These are phyloP conservation scores for Salix caprea DNA, from an alignment of 345 rosid species.

Conservation along the genomic window DNA sequence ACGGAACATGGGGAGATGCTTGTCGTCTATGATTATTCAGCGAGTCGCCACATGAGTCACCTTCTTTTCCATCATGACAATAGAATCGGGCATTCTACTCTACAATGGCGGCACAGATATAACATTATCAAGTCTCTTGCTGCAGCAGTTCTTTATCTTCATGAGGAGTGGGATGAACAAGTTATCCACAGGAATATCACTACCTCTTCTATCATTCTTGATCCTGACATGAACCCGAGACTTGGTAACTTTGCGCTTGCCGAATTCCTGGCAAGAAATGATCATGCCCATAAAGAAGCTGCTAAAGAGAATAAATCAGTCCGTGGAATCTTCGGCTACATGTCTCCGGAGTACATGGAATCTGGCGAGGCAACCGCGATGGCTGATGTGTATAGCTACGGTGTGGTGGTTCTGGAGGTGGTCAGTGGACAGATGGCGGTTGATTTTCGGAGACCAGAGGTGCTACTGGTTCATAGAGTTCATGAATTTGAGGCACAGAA, in stretches of 20 bases:
- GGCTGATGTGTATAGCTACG: slow-evolving; percentile 88
- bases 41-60: slow-evolving; percentile 64
- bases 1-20: slow-evolving; percentile 98
- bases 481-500: slow-evolving; percentile 45
- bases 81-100: slow-evolving; percentile 30
- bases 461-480: slow-evolving; percentile 53
- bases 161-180: slow-evolving; percentile 96
- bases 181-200: slow-evolving; percentile 88
- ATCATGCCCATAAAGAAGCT: slow-evolving; percentile 61
- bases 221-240: slow-evolving; percentile 78
- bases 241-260: slow-evolving; percentile 85
- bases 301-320: slow-evolving; percentile 44
- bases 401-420: slow-evolving; percentile 82
- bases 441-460: slow-evolving; percentile 73
- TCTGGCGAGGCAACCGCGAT: slow-evolving; percentile 78
- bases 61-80: slow-evolving; percentile 56
- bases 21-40: slow-evolving; percentile 76
- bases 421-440: slow-evolving; percentile 85
- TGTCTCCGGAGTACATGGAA: slow-evolving; percentile 91
- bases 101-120: slow-evolving; percentile 64
- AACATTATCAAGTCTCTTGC: slow-evolving; percentile 74
- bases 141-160: slow-evolving; percentile 77
- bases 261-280: slow-evolving; percentile 80
- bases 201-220: slow-evolving; percentile 68
- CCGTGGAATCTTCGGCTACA: slow-evolving; percentile 87